Evolutionary conservation across 2,329 filamentous ascomycete species (phyloP), one percentile per base, ranked within the genome.

Genomic region (Graphilbum ipis-grandicollis): DNA sequence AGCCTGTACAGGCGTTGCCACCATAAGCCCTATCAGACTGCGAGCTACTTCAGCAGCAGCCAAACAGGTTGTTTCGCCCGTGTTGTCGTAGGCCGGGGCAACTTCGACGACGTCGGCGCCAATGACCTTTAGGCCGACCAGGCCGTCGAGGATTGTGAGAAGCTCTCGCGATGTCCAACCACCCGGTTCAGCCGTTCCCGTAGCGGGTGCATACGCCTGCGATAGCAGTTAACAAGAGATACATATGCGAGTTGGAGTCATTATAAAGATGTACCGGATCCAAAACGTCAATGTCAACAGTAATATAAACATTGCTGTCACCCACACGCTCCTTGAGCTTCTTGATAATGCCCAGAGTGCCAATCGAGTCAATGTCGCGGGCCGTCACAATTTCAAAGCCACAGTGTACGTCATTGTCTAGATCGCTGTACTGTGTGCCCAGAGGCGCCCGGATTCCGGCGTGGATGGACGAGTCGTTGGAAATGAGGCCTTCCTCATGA

Each of bases 61-160:
- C 15, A 38, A 21, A 31, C 36, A 38, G 2, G 38, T 90, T 21
- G 69, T 74, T 56, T 88, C 81, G 3, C 71, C 79, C 10, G 59
- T 60, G 17, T 75, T 76, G 56, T 88, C 82, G 53, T 86, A 88
- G 4, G 71, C 72, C 0, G 82, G 82, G 2, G 76, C 70, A 6
- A 88, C 80, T 57, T 88, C 81, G 4, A 88, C 81, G 34, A 88
- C 69, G 57, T 88, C 82, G 0, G 75, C 81, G 2, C 79, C 81
- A 1, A 88, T 71, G 6, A 88, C 60, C 44, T 83, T 79, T 49
- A 88, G 53, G 0, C 63, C 69, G 47, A 78, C 73, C 12, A 88
- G 66, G 0, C 78, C 79, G 18, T 81, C 66, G 42, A 88, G 56
- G 38, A 88, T 76, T 3, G 74, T 63, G 42, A 86, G 77, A 41